Evolutionary conservation across 1,284 basidiomycete genomes (phyloP), one percentile per base, ranked within the genome.

Genomic region (Cutaneotrichosporon dermatis): DNA sequence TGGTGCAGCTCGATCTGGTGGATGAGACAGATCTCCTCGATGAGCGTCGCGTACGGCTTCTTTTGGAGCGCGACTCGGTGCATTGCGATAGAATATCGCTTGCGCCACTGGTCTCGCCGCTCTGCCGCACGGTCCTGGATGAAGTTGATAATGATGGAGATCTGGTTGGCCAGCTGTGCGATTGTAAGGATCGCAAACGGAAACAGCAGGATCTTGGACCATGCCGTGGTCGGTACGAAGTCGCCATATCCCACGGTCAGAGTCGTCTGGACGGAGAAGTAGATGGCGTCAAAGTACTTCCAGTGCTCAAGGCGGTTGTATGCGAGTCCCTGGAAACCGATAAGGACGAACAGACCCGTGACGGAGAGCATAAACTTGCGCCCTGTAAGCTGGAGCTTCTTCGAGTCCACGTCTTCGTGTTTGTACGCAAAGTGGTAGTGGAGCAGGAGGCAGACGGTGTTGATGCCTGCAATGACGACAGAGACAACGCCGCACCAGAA

Each of bases 401-500:
- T 45, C 35, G 63, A 63, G 51, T 71, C 70, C 3, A 63, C 59
- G 6, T 66, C 15, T 36, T 55, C 34, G n/a, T 54, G 62, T 9
- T 63, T 56, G 56, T 74, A 76, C 2, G 71, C 73, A 42, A 76
- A 64, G 16, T 74, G 57, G 60, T 76, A 79, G 61, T 81, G 79
- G 37, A 74, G 62, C 2, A 76, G 49, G 2, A 81, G 69, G 2
- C 76, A 65, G 15, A 56, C 10, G 4, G 73, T 68, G 59, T 80
- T 80, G 51, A 79, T 64, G 1, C 76, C 76, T 4, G 73, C 65
- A 25, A 75, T 66, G 49, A 78, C 66, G 41, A 79, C 60, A 3
- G 78, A 78, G 16, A 79, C 63, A 37, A 81, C 76, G 3, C 79
- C 79, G 54, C 75, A 76, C 76, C 79, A 81, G 65, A 80, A 81